phyloP scores from a whole-genome alignment of 306 rosid genomes.

The Erythrophleum fordii region DNA sequence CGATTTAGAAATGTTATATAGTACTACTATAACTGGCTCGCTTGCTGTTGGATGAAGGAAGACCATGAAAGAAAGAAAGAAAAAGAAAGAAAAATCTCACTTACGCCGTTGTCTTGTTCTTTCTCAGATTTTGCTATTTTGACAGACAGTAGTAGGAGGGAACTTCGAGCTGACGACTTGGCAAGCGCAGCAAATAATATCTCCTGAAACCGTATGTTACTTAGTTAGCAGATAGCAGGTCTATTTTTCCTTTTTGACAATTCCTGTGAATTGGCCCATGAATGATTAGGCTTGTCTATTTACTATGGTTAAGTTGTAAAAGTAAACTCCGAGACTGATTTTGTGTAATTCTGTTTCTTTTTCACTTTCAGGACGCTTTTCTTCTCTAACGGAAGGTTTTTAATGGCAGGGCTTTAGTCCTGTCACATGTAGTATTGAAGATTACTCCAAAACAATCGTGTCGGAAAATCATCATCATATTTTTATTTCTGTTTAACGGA shows the following conservation, averaged over 20 bases:
- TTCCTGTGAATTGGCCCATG: constrained; percentile 39
- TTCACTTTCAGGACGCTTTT: constrained; percentile 9
- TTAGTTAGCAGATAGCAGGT: constrained; percentile 39
- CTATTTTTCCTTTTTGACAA: constrained; percentile 43
- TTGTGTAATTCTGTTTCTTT: constrained; percentile 35
- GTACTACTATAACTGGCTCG: not conserved
- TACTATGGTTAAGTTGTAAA: constrained; percentile 31
- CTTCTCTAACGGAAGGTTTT: constrained; percentile 33
- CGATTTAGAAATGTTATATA: not conserved
- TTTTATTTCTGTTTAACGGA: not conserved
- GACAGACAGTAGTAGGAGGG: constrained; percentile 39
- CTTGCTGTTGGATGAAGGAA: not conserved
- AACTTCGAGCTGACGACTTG: constrained; percentile 21
- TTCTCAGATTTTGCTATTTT: constrained; percentile 41
- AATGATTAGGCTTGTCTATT: constrained; percentile 36
- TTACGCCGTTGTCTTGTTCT: constrained; percentile 15
- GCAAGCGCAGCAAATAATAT: not conserved
- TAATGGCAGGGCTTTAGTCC: constrained; percentile 27
- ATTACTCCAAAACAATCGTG: constrained; percentile 24
- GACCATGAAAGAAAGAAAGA: not conserved
- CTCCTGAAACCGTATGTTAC: not conserved
- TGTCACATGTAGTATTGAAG: constrained; percentile 33
- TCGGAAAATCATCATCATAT: not conserved
- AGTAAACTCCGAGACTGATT: constrained; percentile 35
- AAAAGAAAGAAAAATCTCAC: constrained; percentile 10